These are phyloP conservation scores for Nyssa sinensis DNA, from an alignment of 148 eudicot species.

Conservation along the genomic window DNA sequence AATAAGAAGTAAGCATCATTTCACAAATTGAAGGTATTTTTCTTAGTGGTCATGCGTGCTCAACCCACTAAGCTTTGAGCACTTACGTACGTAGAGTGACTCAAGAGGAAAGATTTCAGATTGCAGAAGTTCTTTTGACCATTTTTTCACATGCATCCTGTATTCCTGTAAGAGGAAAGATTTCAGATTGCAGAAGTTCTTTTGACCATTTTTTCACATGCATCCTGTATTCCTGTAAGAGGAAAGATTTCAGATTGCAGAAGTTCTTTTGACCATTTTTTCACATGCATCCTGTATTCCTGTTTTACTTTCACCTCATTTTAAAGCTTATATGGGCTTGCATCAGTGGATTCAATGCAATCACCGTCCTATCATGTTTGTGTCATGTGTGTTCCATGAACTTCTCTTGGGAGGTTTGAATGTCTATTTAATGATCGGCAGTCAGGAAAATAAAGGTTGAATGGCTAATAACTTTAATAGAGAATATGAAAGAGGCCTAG, in stretches of 20 bases:
- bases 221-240: too few species aligned
- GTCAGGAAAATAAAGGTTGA: too few species aligned
- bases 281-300: too few species aligned
- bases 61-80: neutral
- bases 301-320: too few species aligned
- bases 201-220: neutral
- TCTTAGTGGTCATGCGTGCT: neutral
- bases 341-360: too few species aligned
- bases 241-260: neutral
- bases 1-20: conserved; percentile 67
- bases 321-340: neutral
- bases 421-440: too few species aligned
- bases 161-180: neutral
- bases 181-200: neutral
- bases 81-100: neutral
- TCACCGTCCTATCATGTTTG: too few species aligned
- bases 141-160: neutral
- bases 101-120: neutral
- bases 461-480: too few species aligned
- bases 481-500: too few species aligned
- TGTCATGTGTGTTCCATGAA: too few species aligned
- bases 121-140: neutral
- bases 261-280: neutral
- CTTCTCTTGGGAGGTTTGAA: too few species aligned
- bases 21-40: neutral